Conservation (phyloP, 2,329 filamentous ascomycete genomes). For the Stachybotrys elegans region DNA sequence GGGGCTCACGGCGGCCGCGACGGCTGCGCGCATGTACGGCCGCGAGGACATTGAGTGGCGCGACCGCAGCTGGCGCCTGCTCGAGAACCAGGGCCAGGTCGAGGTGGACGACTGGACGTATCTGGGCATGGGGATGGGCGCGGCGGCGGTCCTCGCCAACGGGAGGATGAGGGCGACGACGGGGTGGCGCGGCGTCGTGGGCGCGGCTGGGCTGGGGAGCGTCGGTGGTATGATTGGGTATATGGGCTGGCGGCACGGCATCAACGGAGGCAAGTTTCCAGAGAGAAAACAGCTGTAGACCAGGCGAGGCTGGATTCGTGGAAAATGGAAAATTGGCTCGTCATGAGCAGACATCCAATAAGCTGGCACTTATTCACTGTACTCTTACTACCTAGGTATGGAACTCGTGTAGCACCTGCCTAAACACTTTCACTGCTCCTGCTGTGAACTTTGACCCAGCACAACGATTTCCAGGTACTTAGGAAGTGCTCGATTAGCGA, state of each 20-base stretch:
- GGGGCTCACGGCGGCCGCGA: slow-evolving; percentile 36
- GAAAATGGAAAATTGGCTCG: too few relatives aligned
- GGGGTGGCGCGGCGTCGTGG: slow-evolving; percentile 35
- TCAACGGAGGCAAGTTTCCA: slow-evolving; percentile 36
- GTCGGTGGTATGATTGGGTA: slow-evolving; percentile 43
- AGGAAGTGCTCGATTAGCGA: too few relatives aligned
- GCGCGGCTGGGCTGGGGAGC: slow-evolving; percentile 43
- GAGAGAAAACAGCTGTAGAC: too few relatives aligned
- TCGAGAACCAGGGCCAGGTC: slow-evolving; percentile 53
- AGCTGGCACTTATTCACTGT: too few relatives aligned
- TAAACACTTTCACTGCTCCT: too few relatives aligned
- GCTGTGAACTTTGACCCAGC: too few relatives aligned
- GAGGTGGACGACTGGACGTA: slow-evolving; percentile 52
- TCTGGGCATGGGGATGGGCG: slow-evolving; percentile 33
- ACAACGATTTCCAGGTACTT: too few relatives aligned
- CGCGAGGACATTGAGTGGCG: slow-evolving; percentile 58
- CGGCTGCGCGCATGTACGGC: slow-evolving; percentile 47
- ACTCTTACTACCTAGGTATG: too few relatives aligned
- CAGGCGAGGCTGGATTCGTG: too few relatives aligned
- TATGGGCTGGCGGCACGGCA: slow-evolving; percentile 44
- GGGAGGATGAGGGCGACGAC: slow-evolving; percentile 17
- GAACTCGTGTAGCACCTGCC: too few relatives aligned
- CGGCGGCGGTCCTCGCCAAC: slow-evolving; percentile 24
- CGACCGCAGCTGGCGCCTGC: slow-evolving; percentile 57
- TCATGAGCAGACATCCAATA: too few relatives aligned